Evolutionary conservation across 495 filamentous ascomycete species (phyloP).

Genomic region (Penicillium macrosclerotiorum): DNA sequence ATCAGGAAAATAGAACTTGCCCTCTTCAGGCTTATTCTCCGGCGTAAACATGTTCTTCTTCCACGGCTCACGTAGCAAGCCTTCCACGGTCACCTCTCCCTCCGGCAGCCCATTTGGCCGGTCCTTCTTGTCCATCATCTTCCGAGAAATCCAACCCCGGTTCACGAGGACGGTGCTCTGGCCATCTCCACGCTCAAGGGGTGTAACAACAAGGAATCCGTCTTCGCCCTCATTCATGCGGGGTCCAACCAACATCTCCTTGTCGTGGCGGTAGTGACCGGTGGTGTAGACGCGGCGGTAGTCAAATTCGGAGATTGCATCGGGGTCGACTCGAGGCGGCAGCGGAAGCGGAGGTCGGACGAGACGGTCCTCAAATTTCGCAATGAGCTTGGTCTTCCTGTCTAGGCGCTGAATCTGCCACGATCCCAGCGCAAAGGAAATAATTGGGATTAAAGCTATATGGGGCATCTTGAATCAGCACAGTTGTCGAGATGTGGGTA

Average conservation of each 20-base stretch:
- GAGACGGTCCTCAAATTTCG: conserved; percentile 85
- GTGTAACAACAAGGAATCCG: conserved; percentile 87
- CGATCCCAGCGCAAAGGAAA: conserved; percentile 82
- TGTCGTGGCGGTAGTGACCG: conserved; percentile 76
- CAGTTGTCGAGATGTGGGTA: not conserved
- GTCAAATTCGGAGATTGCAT: conserved; percentile 83
- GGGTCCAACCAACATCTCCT: conserved; percentile 94
- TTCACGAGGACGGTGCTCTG: conserved; percentile 75
- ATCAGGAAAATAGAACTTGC: conserved; percentile 93
- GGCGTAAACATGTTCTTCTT: conserved; percentile 98
- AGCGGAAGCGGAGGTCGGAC: conserved; percentile 83
- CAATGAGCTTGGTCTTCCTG: conserved; percentile 91
- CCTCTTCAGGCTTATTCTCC: conserved; percentile 74
- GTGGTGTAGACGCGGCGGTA: conserved; percentile 80
- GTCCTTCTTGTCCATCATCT: conserved; percentile 58
- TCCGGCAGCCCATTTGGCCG: conserved; percentile 57
- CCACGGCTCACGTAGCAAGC: conserved; percentile 84
- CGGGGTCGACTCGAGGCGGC: conserved; percentile 75
- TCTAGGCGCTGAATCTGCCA: conserved; percentile 95
- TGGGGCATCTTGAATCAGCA: conserved; percentile 1
- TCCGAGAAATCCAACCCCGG: conserved; percentile 84
- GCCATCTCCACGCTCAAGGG: conserved; percentile 68
- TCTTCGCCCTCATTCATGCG: conserved; percentile 84
- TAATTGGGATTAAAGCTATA: conserved; percentile 82
- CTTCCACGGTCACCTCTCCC: conserved; percentile 74